Base-by-base conservation (phyloP, 208 protist genomes). In the Leptomonas seymouri region DNA sequence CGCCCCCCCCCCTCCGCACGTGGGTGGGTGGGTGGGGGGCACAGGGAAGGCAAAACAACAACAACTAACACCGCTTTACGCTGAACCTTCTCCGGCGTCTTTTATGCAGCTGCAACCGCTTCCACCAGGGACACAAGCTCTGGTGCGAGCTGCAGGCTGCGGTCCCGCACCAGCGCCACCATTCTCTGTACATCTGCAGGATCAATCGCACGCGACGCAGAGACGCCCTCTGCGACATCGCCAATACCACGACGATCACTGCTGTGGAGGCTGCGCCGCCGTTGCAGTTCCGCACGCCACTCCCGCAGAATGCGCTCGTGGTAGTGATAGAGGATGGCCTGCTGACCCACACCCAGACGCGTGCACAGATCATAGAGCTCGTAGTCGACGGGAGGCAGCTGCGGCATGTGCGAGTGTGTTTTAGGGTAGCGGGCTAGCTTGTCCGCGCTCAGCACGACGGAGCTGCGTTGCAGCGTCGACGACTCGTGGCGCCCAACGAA, bases 311-410 rank as follows among this genome's bases (percentile, higher is more conserved):
- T 91, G 50, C 90, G 83, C 28, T 85, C 80, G 67, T 93, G 87
- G 67, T 89, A 93, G 68, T 89, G 74, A 46, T 89, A 90, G 34
- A 93, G 71, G 8, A 80, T 81, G 11, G 72, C 55, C 11, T 72
- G 42, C 42, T 64, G 66, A 18, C 81, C 82, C 8, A 96, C 57
- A 18, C 86, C 84, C 11, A 93, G 80, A 14, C 84, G 84, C 41
- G 91, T 63, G 56, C 78, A 88, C 34, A 91, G 69, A 34, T 93
- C 84, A 50, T 89, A 87, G 20, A 96, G 74, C 58, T 93, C 86
- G 67, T 96, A 96, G 74, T 96, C 87, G 44, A 96, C 71, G 3
- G 90, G 90, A 16, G 83, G 86, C 36, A 86, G 41, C 34, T 63
- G 51, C 20, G 88, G 83, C 84, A 85, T 81, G 67, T 79, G 68